Evolutionary conservation across 2,329 filamentous ascomycete species (phyloP).

Genomic region (Incumbomyces lentus): DNA sequence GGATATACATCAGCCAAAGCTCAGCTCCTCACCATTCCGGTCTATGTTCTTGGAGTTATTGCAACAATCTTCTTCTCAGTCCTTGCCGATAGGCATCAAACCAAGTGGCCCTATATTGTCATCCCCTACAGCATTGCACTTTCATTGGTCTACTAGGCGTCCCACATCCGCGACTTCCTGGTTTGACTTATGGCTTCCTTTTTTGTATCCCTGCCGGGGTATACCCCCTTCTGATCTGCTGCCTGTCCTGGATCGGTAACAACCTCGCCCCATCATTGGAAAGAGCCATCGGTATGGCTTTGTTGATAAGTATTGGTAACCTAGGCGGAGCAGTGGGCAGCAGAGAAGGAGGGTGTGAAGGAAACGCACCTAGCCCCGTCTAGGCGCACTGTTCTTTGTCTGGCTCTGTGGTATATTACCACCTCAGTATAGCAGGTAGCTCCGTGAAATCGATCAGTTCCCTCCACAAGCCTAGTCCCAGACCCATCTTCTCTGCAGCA

Average conservation of each 20-base stretch:
- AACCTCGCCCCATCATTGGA: slow-evolving; percentile 63
- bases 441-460: no score
- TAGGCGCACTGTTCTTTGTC: no score
- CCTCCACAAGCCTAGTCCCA: no score
- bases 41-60: slow-evolving; percentile 25
- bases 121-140: neutral
- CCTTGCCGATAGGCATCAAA: slow-evolving; percentile 29
- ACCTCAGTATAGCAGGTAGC: no score
- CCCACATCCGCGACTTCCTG: slow-evolving; percentile 32
- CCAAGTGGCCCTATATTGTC: neutral
- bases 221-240: slow-evolving; percentile 47
- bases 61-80: slow-evolving; percentile 22
- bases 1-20: slow-evolving; percentile 15
- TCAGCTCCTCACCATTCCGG: slow-evolving; percentile 23
- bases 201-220: slow-evolving; percentile 50
- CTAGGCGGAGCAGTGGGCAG: slow-evolving; percentile 41
- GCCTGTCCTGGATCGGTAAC: slow-evolving; percentile 60
- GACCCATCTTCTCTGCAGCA: no score
- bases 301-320: slow-evolving; percentile 55
- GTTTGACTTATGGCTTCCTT: slow-evolving; percentile 26
- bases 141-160: slow-evolving; percentile 46
- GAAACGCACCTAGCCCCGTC: no score
- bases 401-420: no score
- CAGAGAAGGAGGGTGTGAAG: no score
- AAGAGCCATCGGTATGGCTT: slow-evolving; percentile 51